Base-by-base conservation (phyloP, 1,284 basidiomycete species). In the Irpex sp. region DNA sequence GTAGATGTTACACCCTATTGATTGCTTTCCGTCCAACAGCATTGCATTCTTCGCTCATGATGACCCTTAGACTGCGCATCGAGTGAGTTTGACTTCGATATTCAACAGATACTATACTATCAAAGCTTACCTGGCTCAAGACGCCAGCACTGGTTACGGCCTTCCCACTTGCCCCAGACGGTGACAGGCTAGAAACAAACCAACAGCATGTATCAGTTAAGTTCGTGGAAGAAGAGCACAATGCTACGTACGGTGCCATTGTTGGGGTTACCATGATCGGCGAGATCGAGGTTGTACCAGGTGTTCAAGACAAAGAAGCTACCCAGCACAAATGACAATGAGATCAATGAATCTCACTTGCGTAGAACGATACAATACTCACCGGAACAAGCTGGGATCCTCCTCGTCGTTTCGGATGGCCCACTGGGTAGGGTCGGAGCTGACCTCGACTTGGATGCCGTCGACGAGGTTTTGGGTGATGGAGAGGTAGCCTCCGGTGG, bases 401-500 rank as follows among this genome's bases (percentile, higher is more conserved):
- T 67, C 9, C 43, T 69, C 60, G 57, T 69, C 69, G 4, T 57
- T 64, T 46, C 62, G 54, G 51, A 70, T 62, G 37, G 67, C 65
- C 68, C 68, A 70, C 1, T 61, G 55, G 33, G 54, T 54, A 17
- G 77, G 78, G 0, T 69, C 64, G 1, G 68, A 39, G 0, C 68
- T 65, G 0, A 65, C 36, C 8, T 66, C 62, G 4, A 71, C 79
- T n/a, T 47, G 47, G 15, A 11, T 33, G 54, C 58, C 58, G 51
- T 74, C 74, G 15, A 21, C 17, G 26, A 58, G 51, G 31, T 47
- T 53, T 26, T 60, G 39, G 7, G 17, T 57, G 26, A 78, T 63
- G 7, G 71, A 70, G 15, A 85, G 75, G 70, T 77, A 85, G 21
- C 75, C 66, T 0, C 74, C 76, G 4, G 71, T 71, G 8, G 70